A percentile compares a stretch with the other conserved stretches of the same genome.
Evolutionary conservation across 2,329 filamentous ascomycete genomes (phyloP).

Genomic region (Harringtonia aguacate): DNA sequence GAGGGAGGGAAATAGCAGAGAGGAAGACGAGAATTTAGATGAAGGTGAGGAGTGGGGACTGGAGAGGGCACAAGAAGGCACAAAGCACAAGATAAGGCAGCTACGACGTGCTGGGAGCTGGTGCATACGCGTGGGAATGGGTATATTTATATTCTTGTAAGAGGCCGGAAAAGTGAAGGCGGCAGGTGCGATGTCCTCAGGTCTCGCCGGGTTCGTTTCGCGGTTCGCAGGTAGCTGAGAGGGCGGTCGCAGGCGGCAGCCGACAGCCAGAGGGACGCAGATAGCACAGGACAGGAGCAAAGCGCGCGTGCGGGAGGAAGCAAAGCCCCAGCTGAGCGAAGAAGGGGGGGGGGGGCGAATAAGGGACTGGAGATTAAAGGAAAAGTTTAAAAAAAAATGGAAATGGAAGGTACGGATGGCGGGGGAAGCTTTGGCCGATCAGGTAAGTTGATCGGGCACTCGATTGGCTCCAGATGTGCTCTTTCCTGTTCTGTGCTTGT

Average conservation of each 20-base stretch:
- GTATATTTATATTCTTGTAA: background rate
- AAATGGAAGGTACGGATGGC: constrained; percentile 4
- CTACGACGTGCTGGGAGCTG: background rate
- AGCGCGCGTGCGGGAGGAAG: background rate
- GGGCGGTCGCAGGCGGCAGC: background rate
- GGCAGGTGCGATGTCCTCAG: constrained; percentile 5
- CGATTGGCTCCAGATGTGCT: background rate
- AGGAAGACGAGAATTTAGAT: background rate
- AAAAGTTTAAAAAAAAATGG: background rate
- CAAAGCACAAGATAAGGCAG: background rate
- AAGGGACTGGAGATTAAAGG: background rate
- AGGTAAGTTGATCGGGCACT: background rate
- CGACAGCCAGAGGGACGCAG: background rate
- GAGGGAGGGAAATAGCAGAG: background rate
- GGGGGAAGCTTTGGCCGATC: constrained; percentile 3
- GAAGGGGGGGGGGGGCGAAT: background rate
- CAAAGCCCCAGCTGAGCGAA: background rate
- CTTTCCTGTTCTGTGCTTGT: background rate
- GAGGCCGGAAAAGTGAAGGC: background rate
- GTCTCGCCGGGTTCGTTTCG: constrained; percentile 1
- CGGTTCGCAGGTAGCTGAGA: background rate
- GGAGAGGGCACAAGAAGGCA: background rate
- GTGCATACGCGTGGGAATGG: too few species aligned
- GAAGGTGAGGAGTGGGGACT: background rate
- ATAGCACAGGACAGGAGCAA: background rate